These are phyloP conservation scores for Gastrolobium villosum DNA, from an alignment of 306 rosid species.

Conservation along the genomic window DNA sequence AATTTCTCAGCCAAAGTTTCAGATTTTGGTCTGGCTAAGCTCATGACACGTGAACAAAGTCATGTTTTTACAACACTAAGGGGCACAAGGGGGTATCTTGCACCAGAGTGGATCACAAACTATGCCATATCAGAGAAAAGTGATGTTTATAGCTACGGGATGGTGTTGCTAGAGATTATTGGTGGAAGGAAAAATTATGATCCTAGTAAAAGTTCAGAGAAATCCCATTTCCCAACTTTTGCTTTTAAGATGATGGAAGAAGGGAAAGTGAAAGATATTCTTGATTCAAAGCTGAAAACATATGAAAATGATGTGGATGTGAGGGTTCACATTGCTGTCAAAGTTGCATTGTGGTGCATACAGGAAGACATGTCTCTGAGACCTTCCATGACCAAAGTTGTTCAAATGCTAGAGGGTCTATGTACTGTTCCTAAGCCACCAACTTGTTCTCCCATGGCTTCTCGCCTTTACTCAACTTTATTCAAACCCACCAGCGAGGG, in stretches of 20 bases:
- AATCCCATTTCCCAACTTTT: slow-evolving; percentile 42
- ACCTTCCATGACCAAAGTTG: slow-evolving; percentile 47
- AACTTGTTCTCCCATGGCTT: slow-evolving; percentile 27
- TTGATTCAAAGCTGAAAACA: slow-evolving; percentile 41
- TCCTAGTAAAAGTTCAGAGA: slow-evolving; percentile 28
- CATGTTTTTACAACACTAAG: slow-evolving; percentile 51
- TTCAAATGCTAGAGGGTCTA: slow-evolving; percentile 54
- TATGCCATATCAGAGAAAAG: slow-evolving; percentile 52
- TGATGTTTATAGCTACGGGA: slow-evolving; percentile 49
- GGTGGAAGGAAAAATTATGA: slow-evolving; percentile 51
- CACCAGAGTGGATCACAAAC: slow-evolving; percentile 56
- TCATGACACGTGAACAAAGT: slow-evolving; percentile 54
- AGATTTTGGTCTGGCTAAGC: slow-evolving; percentile 52
- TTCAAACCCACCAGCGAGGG: neutral
- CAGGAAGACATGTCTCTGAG: slow-evolving; percentile 50
- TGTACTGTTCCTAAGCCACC: slow-evolving; percentile 47
- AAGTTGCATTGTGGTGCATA: slow-evolving; percentile 51
- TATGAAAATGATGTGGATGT: slow-evolving; percentile 44
- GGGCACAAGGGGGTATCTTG: slow-evolving; percentile 50
- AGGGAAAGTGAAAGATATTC: slow-evolving; percentile 43
- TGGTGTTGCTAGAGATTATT: slow-evolving; percentile 52
- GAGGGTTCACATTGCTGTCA: slow-evolving; percentile 33
- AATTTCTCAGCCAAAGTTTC: slow-evolving; percentile 49
- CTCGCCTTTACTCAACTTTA: slow-evolving; percentile 13
- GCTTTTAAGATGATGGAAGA: slow-evolving; percentile 51